These are phyloP conservation scores for Fusarium sp. DNA, from an alignment of 2,329 filamentous ascomycete species.

Conservation along the genomic window DNA sequence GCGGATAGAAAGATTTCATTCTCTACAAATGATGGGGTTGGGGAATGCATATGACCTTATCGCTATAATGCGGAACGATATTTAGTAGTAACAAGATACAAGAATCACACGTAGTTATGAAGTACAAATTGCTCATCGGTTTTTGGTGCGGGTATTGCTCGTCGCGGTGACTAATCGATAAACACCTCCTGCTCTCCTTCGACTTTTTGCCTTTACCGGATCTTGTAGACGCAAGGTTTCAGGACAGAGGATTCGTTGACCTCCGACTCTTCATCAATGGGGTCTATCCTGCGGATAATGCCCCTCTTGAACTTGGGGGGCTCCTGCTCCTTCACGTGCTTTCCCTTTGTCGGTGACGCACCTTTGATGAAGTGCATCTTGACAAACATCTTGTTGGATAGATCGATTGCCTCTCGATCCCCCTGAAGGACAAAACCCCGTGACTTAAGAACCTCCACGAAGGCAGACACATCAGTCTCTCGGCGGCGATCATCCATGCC, in stretches of 20 bases:
- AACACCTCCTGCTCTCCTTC: background rate
- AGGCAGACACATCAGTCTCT: constrained; percentile 88
- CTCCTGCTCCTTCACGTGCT: constrained; percentile 72
- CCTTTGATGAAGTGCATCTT: constrained; percentile 94
- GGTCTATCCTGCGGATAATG: constrained; percentile 67
- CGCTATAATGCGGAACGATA: constrained; percentile 26
- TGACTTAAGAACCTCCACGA: constrained; percentile 83
- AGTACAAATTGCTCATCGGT: constrained; percentile 36
- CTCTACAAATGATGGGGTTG: constrained; percentile 13
- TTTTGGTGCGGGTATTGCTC: constrained; percentile 36
- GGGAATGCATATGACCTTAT: constrained; percentile 22
- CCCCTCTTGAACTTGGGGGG: constrained; percentile 68
- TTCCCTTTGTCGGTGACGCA: constrained; percentile 80
- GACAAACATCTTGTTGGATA: constrained; percentile 98
- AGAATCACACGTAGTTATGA: constrained; percentile 30
- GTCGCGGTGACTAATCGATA: constrained; percentile 29
- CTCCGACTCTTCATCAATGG: constrained; percentile 70
- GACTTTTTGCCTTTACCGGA: constrained; percentile 66
- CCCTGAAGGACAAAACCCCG: constrained; percentile 88
- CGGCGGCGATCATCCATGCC: constrained; percentile 72
- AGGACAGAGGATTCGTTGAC: constrained; percentile 75
- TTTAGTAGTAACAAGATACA: constrained; percentile 34
- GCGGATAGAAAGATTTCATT: constrained; percentile 43
- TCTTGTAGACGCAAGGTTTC: constrained; percentile 97
- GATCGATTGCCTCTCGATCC: constrained; percentile 75